Conservation (phyloP, 73 alveolate genomes). For the Tetrahymena borealis region DNA sequence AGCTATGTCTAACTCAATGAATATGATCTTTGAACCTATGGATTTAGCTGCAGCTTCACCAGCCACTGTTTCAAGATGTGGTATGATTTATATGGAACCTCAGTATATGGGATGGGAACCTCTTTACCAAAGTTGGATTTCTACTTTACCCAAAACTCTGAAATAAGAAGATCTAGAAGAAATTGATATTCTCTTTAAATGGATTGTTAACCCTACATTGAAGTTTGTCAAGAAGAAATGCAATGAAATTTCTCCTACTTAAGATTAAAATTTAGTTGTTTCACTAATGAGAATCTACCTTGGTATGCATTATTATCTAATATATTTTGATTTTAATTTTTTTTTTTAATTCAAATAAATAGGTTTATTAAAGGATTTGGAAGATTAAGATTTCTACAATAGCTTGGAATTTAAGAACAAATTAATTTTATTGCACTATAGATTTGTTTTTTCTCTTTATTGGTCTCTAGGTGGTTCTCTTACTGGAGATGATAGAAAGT, state of each 20-base stretch:
- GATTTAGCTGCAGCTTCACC: slow-evolving; percentile 98
- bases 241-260: slow-evolving; percentile 71
- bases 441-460: slow-evolving; percentile 23
- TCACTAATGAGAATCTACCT: slow-evolving; percentile 51
- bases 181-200: slow-evolving; percentile 65
- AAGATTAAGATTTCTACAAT: slow-evolving; percentile 61
- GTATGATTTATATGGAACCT: slow-evolving; percentile 97
- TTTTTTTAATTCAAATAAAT: not conserved
- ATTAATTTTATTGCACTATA: slow-evolving; percentile 9
- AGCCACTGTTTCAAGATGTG: slow-evolving; percentile 98
- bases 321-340: not conserved
- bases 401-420: slow-evolving; percentile 35
- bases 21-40: slow-evolving; percentile 98
- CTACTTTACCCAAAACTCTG: slow-evolving; percentile 71
- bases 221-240: slow-evolving; percentile 6
- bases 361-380: slow-evolving; percentile 59
- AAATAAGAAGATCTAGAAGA: slow-evolving; percentile 69
- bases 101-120: slow-evolving; percentile 89
- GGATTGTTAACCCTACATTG: slow-evolving; percentile 70
- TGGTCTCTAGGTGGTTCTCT: slow-evolving; percentile 40
- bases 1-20: slow-evolving; percentile 67
- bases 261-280: slow-evolving; percentile 58
- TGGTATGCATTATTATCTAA: not conserved
- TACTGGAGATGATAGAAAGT: slow-evolving; percentile 2
- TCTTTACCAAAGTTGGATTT: slow-evolving; percentile 81